Percentiles rank a stretch among this genome's conserved stretches.
Conservation (phyloP, 2,329 filamentous ascomycete genomes). For the Coniochaeta prunicola region DNA sequence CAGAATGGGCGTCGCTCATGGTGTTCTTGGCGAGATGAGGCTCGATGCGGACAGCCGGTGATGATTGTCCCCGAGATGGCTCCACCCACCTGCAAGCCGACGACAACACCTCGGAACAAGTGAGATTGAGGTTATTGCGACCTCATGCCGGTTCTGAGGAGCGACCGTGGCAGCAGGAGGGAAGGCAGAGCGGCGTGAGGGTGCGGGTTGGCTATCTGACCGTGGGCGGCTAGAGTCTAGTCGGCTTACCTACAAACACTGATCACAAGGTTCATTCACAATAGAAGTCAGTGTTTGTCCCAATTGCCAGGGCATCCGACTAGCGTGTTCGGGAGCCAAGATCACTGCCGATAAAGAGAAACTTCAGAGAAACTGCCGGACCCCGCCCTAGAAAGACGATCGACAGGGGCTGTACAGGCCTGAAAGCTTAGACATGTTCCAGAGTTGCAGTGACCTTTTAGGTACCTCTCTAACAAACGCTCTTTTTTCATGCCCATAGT, state of each 20-base stretch:
- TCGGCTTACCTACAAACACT: background rate
- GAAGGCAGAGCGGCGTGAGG: background rate
- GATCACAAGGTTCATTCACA: background rate
- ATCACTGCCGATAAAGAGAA: background rate
- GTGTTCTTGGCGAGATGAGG: conserved; percentile 5
- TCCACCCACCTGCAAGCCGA: background rate
- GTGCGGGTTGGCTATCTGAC: background rate
- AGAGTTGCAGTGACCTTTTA: background rate
- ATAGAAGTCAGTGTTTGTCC: background rate
- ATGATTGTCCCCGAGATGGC: background rate
- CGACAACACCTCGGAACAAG: background rate
- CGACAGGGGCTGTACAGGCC: background rate
- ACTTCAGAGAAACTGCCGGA: background rate
- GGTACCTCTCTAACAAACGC: background rate
- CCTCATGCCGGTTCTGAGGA: background rate
- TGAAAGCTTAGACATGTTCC: background rate
- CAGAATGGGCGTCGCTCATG: conserved; percentile 4
- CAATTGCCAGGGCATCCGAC: background rate
- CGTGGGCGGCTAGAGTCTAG: background rate
- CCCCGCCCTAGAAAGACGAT: background rate
- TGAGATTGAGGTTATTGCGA: background rate
- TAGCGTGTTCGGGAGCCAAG: background rate
- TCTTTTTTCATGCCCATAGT: background rate
- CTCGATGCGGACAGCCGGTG: background rate
- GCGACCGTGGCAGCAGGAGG: background rate